Evolutionary conservation across 768 basidiomycete species (phyloP).

Genomic region (Steccherinum ochraceum): DNA sequence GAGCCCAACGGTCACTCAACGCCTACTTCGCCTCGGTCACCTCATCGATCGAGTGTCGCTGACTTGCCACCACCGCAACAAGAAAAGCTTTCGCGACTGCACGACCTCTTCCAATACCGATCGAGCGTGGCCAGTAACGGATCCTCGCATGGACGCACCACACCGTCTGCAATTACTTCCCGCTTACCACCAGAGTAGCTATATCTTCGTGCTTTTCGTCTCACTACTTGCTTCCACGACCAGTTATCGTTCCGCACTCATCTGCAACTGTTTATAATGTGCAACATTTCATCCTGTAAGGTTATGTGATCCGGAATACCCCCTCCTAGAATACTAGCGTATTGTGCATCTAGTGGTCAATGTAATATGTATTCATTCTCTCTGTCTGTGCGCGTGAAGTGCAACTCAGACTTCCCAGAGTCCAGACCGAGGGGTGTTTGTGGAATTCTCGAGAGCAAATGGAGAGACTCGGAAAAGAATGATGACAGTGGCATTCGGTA

Average conservation of each 20-base stretch:
- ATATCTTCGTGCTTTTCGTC: neutral
- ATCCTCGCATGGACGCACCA: conserved; percentile 24
- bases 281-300: conserved; percentile 1
- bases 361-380: neutral
- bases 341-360: conserved; percentile 1
- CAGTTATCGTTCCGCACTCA: neutral
- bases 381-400: too few relatives aligned
- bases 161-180: conserved; percentile 1
- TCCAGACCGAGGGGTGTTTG: conserved; percentile 2
- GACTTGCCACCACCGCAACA: conserved; percentile 31
- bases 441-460: too few relatives aligned
- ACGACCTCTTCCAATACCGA: conserved; percentile 80
- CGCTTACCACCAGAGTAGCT: conserved; percentile 1
- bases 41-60: conserved; percentile 24
- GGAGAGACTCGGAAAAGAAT: conserved; percentile 1
- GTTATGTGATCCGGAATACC: neutral
- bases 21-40: conserved; percentile 23
- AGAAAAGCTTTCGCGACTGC: conserved; percentile 67
- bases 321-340: neutral
- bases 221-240: neutral
- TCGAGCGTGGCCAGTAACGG: conserved; percentile 51
- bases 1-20: conserved; percentile 13
- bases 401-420: too few relatives aligned
- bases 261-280: neutral
- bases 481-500: too few relatives aligned